Conservation (phyloP, 768 basidiomycete species). For the Kwoniella sp. region DNA sequence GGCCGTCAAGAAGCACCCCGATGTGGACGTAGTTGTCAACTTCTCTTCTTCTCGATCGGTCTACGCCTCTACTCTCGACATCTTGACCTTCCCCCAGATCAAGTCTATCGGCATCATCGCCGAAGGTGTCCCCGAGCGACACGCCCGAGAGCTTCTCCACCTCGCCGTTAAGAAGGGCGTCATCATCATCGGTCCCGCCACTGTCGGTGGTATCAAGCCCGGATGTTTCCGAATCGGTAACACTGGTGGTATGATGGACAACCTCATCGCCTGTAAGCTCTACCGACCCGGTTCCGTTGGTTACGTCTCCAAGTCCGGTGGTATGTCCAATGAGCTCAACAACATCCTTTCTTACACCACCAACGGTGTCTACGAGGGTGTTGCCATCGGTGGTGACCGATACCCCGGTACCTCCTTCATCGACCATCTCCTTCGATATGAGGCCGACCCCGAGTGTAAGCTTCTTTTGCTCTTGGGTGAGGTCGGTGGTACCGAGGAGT, state of each 20-base stretch:
- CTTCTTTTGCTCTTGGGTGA: constrained; percentile 98
- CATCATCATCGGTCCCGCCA: constrained; percentile 93
- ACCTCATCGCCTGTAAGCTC: constrained; percentile 97
- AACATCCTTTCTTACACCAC: constrained; percentile 95
- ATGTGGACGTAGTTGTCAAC: constrained; percentile 97
- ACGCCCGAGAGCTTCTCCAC: constrained; percentile 93
- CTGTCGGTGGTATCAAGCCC: constrained; percentile 98
- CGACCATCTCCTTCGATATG: constrained; percentile 96
- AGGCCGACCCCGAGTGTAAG: constrained; percentile 96
- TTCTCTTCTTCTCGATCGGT: constrained; percentile 93
- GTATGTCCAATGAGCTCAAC: constrained; percentile 99
- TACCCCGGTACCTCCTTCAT: constrained; percentile 99
- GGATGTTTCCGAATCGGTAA: constrained; percentile 99
- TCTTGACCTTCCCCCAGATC: constrained; percentile 71
- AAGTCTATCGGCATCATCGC: constrained; percentile 88
- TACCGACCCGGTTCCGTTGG: constrained; percentile 97
- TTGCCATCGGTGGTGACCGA: constrained; percentile 98
- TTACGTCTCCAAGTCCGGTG: constrained; percentile 98
- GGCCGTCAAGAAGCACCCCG: constrained; percentile 89
- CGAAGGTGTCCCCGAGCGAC: constrained; percentile 97
- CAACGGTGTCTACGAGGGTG: constrained; percentile 99
- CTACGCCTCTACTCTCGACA: constrained; percentile 91
- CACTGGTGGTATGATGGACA: constrained; percentile 99
- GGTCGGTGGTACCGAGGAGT: constrained; percentile 98
- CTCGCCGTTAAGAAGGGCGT: constrained; percentile 81